Evolutionary conservation across 2,329 filamentous ascomycete species (phyloP), one percentile per base, ranked within the genome.

Genomic region (Lecanoromycetidae sp.): DNA sequence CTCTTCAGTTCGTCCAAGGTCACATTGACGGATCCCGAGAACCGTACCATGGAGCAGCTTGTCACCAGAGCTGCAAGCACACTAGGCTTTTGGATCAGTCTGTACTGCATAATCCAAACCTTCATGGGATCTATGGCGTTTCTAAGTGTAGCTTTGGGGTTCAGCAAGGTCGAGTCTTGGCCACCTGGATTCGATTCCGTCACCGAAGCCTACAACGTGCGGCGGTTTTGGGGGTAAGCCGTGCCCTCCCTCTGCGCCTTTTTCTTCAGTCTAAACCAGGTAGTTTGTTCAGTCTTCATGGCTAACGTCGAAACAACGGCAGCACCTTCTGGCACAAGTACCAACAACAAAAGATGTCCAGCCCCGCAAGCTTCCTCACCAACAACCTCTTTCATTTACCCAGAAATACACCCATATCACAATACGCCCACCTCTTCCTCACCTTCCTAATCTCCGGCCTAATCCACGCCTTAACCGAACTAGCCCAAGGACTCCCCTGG

Each of bases 201-300:
- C 8, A 25, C 13, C n/a, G 45, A 48, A 17, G 29, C 27, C n/a
- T 48, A 42, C 23, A 23, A 37, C 7, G 22, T 48, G 13, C 45
- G 45, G 8, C 37, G 32, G 5, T 48, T 48, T 20, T 49, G 46
- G 46, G 40, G 39, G 46, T 49, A 35, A 42, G 32, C 33, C n/a
- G n/a, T n/a, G n/a, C n/a, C n/a, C n/a, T n/a, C n/a, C n/a, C n/a
- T n/a, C n/a, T n/a, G n/a, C 12, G 17, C 30, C 17, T 10, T 13
- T 13, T 33, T 13, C 12, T 10, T 33, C 7, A 13, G n/a, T 2
- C 17, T 13, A 13, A 5, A 13, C 30, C 30, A 33, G 5, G 5
- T 33, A 13, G 17, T 2, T 5, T 15, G 15, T 7, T 19, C 20
- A 37, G 8, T 3, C 5, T 19, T 10, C 3, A 9, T 13, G 15